A percentile compares a stretch with the other conserved stretches of the same genome.
phyloP scores from a whole-genome alignment of 371 early-diverging fungal genomes.

The Nematocida ironsii region DNA sequence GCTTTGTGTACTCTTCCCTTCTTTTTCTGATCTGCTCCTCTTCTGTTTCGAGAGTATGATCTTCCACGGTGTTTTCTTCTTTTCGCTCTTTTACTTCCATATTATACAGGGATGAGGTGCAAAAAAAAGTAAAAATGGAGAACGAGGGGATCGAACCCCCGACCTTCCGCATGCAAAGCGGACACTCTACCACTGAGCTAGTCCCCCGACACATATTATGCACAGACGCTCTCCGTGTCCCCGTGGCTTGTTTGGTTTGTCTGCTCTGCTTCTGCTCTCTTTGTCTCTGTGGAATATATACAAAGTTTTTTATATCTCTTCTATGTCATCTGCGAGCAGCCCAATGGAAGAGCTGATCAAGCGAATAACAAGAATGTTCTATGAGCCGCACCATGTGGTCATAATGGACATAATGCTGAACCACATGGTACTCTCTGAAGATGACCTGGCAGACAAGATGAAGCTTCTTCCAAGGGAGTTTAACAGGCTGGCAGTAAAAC shows the following conservation, averaged over 20 bases:
- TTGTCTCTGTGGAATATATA: neutral
- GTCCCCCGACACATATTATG: slow-evolving; percentile 52
- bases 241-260: neutral
- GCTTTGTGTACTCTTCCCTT: slow-evolving; percentile 31
- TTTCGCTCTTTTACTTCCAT: slow-evolving; percentile 82
- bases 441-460: slow-evolving; percentile 67
- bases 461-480: slow-evolving; percentile 70
- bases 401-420: slow-evolving; percentile 69
- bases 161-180: slow-evolving; percentile 72
- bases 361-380: slow-evolving; percentile 66
- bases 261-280: neutral
- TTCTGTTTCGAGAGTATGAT: slow-evolving; percentile 24
- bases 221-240: neutral
- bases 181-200: slow-evolving; percentile 71
- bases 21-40: slow-evolving; percentile 22
- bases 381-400: slow-evolving; percentile 68
- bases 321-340: slow-evolving; percentile 18
- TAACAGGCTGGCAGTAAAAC: slow-evolving; percentile 64
- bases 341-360: slow-evolving; percentile 65
- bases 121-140: slow-evolving; percentile 58
- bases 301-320: neutral
- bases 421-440: slow-evolving; percentile 65
- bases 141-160: slow-evolving; percentile 70
- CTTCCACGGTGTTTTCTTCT: neutral
- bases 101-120: neutral